Evolutionary conservation across 768 basidiomycete genomes (phyloP), one percentile per base, ranked within the genome.

Genomic region (Macrolepiota dolichaula): DNA sequence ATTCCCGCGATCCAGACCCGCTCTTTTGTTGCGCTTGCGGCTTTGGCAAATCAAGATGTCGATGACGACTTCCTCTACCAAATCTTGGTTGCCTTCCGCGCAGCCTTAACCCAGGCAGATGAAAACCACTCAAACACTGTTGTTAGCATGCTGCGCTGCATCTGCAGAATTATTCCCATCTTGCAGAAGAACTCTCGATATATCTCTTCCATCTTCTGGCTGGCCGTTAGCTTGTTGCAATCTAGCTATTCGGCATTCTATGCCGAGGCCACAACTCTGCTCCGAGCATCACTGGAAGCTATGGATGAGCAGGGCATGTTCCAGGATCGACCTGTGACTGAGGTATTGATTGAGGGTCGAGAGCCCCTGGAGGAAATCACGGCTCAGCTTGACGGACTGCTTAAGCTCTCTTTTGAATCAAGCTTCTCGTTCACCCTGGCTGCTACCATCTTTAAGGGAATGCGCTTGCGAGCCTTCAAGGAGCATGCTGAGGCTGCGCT

Each of bases 1-100:
- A 92, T 91, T 3, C 89, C 92, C 0, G 86, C 89, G 2, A 84
- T 94, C n/a, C 95, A 96, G 69, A 86, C 89, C 27, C 86, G 92
- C 10, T 91, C 93, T 0, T 96, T 96, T 71, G 83, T 91, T 35
- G 86, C 89, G 2, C 81, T 97, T 9, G 91, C 91, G 3, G 80
- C 83, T n/a, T 80, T 96, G n/a, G 88, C 92, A 15, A 84, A 84
- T 3, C 82, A 88, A 2, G 92, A 94, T 25, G 90, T 95, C 44
- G 95, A 97, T 64, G 95, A 96, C 63, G 95, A 97, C 69, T 85
- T 95, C 65, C 77, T 96, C 56, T 96, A 96, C 67, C 95, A 97
- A 70, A 93, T 96, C 73, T 83, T 96, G 9, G 90, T 95, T 5
- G 92, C 95, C 0, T 87, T 96, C 72, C 85, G 84, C 64, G 87